Evolutionary conservation across 768 basidiomycete genomes (phyloP), one percentile per base, ranked within the genome.

Genomic region (Cubamyces lactineus): DNA sequence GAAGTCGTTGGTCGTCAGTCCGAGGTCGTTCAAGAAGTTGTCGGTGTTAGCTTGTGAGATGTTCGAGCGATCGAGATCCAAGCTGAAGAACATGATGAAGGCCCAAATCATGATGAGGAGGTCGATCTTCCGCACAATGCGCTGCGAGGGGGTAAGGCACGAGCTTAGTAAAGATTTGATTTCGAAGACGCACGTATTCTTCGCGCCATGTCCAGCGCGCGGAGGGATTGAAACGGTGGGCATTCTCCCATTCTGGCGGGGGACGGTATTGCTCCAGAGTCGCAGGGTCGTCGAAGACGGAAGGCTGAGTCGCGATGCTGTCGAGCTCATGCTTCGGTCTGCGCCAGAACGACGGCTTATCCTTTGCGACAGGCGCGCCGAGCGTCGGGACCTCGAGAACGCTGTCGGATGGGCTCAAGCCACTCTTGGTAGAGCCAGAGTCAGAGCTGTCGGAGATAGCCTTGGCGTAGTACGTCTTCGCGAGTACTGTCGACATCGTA

Each of bases 161-260:
- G 23, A 11, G 41, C 8, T 11, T 24, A 62, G 17, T n/a, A 34
- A 6, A 15, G 5, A 45, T 12, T 12, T 13, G 17, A 58, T n/a
- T 5, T 2, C 8, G 12, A 13, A n/a, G 16, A 16, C 78, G 55
- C 57, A 83, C 82, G 71, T 77, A 77, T 73, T 90, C 88, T 71
- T 90, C 87, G 42, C 84, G 70, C 82, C 83, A 87, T 9, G 88
- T 88, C 88, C 88, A 90, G 8, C 87, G 80, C 19, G 86, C 87
- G 16, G 72, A 53, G 1, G 85, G 83, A 68, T 90, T 84, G 66
- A 91, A 89, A 1, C 86, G 80, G 65, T 84, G 84, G 6, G 79
- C 66, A 66, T 87, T 87, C 72, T 88, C 86, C 59, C 84, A 87
- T 54, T 73, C 64, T 5, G 79, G 72, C 8, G 82, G 82, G 2